These are phyloP conservation scores for Heracleum sosnowskyi DNA, from an alignment of 129 eudicot species.

Conservation along the genomic window DNA sequence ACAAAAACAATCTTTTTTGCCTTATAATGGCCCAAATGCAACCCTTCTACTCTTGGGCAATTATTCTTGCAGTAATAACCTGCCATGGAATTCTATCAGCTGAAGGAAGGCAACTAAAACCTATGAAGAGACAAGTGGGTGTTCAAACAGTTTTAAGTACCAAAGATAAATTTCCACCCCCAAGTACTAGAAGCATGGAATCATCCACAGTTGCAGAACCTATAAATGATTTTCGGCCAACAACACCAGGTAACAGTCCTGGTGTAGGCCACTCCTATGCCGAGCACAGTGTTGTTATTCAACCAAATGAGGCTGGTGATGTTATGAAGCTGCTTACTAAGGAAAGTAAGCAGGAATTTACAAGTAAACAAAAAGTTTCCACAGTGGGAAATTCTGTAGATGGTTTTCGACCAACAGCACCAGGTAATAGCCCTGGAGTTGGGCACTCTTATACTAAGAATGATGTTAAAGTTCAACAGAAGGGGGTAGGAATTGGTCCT, in stretches of 20 bases:
- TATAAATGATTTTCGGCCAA: conserved; percentile 33
- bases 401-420: conserved; percentile 41
- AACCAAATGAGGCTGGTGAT: conserved; percentile 10
- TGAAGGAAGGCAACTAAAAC: conserved; percentile 33
- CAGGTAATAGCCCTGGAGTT: conserved; percentile 50
- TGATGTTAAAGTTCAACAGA: conserved; percentile 13
- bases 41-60: conserved; percentile 1
- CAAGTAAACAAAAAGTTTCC: conserved; percentile 10
- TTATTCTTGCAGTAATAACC: conserved; percentile 16
- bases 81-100: conserved; percentile 17
- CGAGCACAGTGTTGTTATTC: conserved; percentile 12
- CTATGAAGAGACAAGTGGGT: conserved; percentile 8
- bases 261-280: conserved; percentile 37
- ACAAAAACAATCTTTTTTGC: conserved; percentile 5
- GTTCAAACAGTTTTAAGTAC: neutral
- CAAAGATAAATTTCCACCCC: neutral
- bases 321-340: conserved; percentile 12
- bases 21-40: conserved; percentile 25
- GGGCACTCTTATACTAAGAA: conserved; percentile 25
- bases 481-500: conserved; percentile 3
- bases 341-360: conserved; percentile 22
- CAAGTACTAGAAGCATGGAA: conserved; percentile 3
- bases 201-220: conserved; percentile 1
- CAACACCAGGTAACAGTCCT: conserved; percentile 48
- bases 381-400: conserved; percentile 4